Evolutionary conservation across 148 eudicot genomes (phyloP).

Genomic region (Nepenthes gracilis): DNA sequence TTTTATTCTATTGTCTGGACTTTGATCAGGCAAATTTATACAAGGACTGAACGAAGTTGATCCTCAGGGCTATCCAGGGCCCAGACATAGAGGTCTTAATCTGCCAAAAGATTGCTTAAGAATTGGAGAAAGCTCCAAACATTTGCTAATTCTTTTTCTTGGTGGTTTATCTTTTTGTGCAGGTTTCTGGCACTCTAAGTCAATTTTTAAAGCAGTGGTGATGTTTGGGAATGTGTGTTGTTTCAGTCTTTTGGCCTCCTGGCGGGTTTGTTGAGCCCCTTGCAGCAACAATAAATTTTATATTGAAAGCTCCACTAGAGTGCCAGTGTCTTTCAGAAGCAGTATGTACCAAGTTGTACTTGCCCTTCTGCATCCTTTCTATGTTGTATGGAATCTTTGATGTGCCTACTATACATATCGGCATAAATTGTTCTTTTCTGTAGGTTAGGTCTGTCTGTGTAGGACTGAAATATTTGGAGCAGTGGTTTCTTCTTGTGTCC

Average conservation of each 20-base stretch:
- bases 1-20: too few relatives aligned
- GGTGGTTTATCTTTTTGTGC: neutral
- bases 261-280: slow-evolving; percentile 66
- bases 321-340: slow-evolving; percentile 94
- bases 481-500: slow-evolving; percentile 72
- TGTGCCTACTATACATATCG: neutral
- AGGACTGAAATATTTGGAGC: slow-evolving; percentile 78
- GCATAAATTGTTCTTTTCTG: slow-evolving; percentile 10
- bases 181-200: slow-evolving; percentile 93
- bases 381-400: too few relatives aligned
- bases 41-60: slow-evolving; percentile 87
- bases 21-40: slow-evolving; percentile 2
- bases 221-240: slow-evolving; percentile 77
- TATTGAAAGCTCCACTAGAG: slow-evolving; percentile 83
- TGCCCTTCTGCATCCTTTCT: neutral
- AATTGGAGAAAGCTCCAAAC: slow-evolving; percentile 97
- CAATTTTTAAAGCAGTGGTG: slow-evolving; percentile 86
- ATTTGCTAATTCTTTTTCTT: slow-evolving; percentile 27
- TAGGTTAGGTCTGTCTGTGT: slow-evolving; percentile 83
- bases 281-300: slow-evolving; percentile 72
- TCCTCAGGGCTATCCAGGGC: slow-evolving; percentile 95
- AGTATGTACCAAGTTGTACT: slow-evolving; percentile 31
- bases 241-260: slow-evolving; percentile 73
- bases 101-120: slow-evolving; percentile 90
- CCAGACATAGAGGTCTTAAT: slow-evolving; percentile 74